These are phyloP conservation scores for Acanthamoeba sp. DNA, from an alignment of 208 protist species.

Conservation along the genomic window DNA sequence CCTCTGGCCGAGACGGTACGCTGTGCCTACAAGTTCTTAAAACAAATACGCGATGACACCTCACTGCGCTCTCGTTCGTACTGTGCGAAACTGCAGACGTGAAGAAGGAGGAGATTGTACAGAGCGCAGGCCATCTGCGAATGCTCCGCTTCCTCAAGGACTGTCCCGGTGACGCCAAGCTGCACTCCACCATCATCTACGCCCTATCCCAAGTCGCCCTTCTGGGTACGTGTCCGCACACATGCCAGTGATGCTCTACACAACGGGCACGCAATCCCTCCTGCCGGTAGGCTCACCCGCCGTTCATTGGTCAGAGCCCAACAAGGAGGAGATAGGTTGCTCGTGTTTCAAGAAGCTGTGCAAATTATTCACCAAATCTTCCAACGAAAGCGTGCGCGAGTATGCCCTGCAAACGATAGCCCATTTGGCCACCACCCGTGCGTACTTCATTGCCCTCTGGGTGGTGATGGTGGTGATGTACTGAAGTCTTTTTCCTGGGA, in stretches of 20 bases:
- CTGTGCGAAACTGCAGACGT: not conserved
- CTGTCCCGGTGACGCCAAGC: slow-evolving; percentile 32
- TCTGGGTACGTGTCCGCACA: not conserved
- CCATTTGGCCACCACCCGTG: slow-evolving; percentile 33
- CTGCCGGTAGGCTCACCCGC: not conserved
- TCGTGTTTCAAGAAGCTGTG: slow-evolving; percentile 59
- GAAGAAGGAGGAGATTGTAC: slow-evolving; percentile 34
- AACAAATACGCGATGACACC: no score
- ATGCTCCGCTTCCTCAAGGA: slow-evolving; percentile 59
- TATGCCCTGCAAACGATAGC: slow-evolving; percentile 54
- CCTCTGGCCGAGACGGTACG: slow-evolving; percentile 40
- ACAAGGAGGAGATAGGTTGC: slow-evolving; percentile 41
- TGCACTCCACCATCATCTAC: slow-evolving; percentile 45
- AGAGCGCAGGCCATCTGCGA: not conserved
- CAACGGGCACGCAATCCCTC: not conserved
- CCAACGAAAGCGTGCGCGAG: slow-evolving; percentile 47
- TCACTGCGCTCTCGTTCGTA: no score
- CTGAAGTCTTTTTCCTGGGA: no score
- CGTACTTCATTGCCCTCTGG: no score
- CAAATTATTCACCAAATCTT: not conserved
- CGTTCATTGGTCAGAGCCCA: not conserved
- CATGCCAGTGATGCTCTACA: not conserved
- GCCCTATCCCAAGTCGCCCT: slow-evolving; percentile 19
- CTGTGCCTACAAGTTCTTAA: no score
- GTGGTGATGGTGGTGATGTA: no score